phyloP scores from a whole-genome alignment of 2,329 filamentous ascomycete genomes.

The Coniochaeta prunicola region DNA sequence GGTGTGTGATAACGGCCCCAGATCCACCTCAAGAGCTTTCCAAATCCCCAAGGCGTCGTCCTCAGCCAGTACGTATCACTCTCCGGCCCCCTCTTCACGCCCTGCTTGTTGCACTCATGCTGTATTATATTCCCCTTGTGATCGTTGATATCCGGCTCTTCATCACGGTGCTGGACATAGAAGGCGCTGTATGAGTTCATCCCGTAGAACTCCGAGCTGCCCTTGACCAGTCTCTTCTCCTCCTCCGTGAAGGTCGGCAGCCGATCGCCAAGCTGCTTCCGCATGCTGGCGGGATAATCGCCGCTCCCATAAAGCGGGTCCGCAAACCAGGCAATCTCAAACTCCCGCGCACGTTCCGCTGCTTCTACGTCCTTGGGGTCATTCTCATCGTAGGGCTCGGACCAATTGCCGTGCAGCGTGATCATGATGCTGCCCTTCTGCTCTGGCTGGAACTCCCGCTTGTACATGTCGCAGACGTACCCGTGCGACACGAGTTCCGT shows the following conservation, averaged over 20 bases:
- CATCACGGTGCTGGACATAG: conserved; percentile 25
- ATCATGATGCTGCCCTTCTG: conserved; percentile 32
- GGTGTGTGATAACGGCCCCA: conserved; percentile 31
- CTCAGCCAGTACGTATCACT: conserved; percentile 32
- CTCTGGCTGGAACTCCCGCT: conserved; percentile 26
- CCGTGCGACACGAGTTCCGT: conserved; percentile 31
- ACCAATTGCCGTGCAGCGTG: conserved; percentile 33
- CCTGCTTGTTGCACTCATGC: conserved; percentile 25
- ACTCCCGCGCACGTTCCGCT: conserved; percentile 30
- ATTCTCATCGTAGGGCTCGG: conserved; percentile 28
- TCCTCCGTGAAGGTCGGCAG: conserved; percentile 29
- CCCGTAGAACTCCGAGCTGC: conserved; percentile 30
- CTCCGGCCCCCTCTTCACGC: conserved; percentile 23
- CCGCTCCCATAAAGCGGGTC: conserved; percentile 29
- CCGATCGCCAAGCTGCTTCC: conserved; percentile 27
- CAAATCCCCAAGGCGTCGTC: conserved; percentile 28
- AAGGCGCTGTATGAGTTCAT: conserved; percentile 36
- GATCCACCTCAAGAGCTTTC: conserved; percentile 30
- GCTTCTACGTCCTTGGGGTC: conserved; percentile 27
- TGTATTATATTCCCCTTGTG: conserved; percentile 31
- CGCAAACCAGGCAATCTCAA: conserved; percentile 34
- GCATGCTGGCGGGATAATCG: conserved; percentile 32
- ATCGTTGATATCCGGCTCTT: conserved; percentile 27
- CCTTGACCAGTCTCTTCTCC: conserved; percentile 28
- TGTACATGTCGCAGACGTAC: conserved; percentile 28